Evolutionary conservation across 495 filamentous ascomycete species (phyloP), one percentile per base, ranked within the genome.

Genomic region (Penicillium egyptiacum): DNA sequence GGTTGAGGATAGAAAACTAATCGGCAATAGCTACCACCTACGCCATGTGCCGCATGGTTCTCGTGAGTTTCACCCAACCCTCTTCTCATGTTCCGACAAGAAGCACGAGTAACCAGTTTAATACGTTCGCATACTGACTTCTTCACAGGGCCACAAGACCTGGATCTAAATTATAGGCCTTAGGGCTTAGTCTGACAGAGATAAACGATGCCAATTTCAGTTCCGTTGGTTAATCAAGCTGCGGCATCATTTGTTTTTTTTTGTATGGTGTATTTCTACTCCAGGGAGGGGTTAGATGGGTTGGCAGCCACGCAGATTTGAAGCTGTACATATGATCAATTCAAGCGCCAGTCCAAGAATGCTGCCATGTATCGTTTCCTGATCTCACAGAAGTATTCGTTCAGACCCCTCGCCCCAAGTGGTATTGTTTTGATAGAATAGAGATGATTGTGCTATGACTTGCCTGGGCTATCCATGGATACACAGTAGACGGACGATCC

Each of bases 131-230:
- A 47, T 66, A 52, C 70, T 76, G 57, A 75, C 46, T n/a, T 46
- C 8, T 51, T 14, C 62, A 65, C 54, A 86, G 75, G 91, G 92
- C 69, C 84, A 96, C 79, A 96, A 92, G 86, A 94, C 89, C 51
- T 94, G 87, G 51, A 22, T 22, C 51, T 54, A 54, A 54, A 22
- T 19, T 3, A 35, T 35, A 28, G 90, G 91, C 66, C 84, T 95
- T 77, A 94, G 91, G 86, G 92, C 89, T 51, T 92, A 85, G 84
- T 92, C 88, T 70, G 79, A 81, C 68, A 84, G 87, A 75, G 80
- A 56, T 90, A 85, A 72, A 76, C 53, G 48, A 50, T 28, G 53
- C 49, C 45, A 67, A 28, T 51, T 19, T 46, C 26, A 55, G 43
- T 53, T 52, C 31, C 43, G 37, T 53, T 48, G 53, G 26, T 50